These are phyloP conservation scores for Cicer yamashitae DNA, from an alignment of 306 rosid species.

Conservation along the genomic window DNA sequence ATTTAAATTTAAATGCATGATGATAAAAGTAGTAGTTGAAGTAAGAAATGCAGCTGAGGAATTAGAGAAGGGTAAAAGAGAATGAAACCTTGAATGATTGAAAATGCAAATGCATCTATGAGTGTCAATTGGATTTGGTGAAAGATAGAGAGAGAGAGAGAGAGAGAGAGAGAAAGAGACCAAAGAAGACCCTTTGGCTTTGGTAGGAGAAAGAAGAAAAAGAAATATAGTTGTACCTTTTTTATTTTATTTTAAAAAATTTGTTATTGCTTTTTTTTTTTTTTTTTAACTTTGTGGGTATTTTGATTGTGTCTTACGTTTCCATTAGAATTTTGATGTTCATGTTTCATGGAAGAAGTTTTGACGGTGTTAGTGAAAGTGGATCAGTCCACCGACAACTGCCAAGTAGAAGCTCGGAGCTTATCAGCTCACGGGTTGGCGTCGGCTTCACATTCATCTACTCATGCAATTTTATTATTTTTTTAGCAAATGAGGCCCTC, in stretches of 20 bases:
- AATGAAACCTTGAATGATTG: conserved; percentile 51
- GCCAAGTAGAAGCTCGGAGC: conserved; percentile 9
- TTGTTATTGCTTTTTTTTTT: neutral
- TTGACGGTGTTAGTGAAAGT: neutral
- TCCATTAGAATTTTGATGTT: conserved; percentile 1
- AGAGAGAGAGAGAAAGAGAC: conserved; percentile 40
- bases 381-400: conserved; percentile 64
- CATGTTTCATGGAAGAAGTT: neutral
- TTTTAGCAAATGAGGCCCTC: too few relatives aligned
- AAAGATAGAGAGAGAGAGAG: conserved; percentile 48
- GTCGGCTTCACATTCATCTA: conserved; percentile 16
- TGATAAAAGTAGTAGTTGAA: neutral
- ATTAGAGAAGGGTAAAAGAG: neutral
- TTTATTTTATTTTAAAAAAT: neutral
- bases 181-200: neutral
- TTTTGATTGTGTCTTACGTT: conserved; percentile 55
- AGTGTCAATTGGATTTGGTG: conserved; percentile 51
- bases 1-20: neutral
- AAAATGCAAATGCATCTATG: conserved; percentile 49
- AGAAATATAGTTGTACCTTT: conserved; percentile 20
- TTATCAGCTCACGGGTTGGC: conserved; percentile 39
- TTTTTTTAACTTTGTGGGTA: conserved; percentile 1
- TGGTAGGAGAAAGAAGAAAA: conserved; percentile 16
- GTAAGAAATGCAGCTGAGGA: conserved; percentile 42
- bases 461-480: neutral